A percentile compares a stretch with the other conserved stretches of the same genome.
Evolutionary conservation across 2,329 filamentous ascomycete species (phyloP).

Genomic region (Fusarium tuaranense): DNA sequence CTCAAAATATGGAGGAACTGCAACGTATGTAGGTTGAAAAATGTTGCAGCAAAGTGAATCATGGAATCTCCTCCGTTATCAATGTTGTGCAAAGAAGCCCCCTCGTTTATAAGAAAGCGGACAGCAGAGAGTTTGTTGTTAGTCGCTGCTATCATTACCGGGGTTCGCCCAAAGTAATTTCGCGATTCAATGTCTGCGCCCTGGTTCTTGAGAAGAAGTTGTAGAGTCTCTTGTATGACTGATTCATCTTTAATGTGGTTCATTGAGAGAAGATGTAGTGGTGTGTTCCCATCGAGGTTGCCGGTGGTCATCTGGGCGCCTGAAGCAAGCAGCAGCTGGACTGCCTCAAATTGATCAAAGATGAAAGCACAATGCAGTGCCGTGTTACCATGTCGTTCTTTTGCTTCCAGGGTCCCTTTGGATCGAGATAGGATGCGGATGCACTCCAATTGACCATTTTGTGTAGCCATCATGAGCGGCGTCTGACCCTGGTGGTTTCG

Average conservation of each 20-base stretch:
- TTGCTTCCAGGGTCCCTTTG: background rate
- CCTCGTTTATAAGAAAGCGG: background rate
- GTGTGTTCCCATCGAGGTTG: background rate
- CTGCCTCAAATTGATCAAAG: background rate
- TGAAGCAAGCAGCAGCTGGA: background rate
- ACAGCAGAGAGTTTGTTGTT: background rate
- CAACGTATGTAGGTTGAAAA: background rate
- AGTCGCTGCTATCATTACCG: rapidly evolving
- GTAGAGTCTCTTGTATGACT: background rate
- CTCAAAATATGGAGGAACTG: background rate
- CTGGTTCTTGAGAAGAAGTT: background rate
- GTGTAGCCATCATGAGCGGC: conserved; percentile 1
- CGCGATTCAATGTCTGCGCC: background rate
- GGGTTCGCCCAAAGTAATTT: rapidly evolving
- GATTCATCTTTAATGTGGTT: background rate
- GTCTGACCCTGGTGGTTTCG: background rate
- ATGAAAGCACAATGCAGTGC: conserved; percentile 3
- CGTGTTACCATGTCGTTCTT: background rate
- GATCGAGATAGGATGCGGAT: background rate
- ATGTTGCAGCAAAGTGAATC: background rate
- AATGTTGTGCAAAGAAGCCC: background rate
- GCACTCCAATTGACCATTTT: rapidly evolving
- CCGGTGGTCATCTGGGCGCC: conserved; percentile 3
- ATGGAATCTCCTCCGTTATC: rapidly evolving
- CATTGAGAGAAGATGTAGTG: background rate